Percentiles rank a stretch among this genome's conserved stretches.
phyloP scores from a whole-genome alignment of 1,284 basidiomycete genomes.

The Microbotryum lychnidis-dioicae region DNA sequence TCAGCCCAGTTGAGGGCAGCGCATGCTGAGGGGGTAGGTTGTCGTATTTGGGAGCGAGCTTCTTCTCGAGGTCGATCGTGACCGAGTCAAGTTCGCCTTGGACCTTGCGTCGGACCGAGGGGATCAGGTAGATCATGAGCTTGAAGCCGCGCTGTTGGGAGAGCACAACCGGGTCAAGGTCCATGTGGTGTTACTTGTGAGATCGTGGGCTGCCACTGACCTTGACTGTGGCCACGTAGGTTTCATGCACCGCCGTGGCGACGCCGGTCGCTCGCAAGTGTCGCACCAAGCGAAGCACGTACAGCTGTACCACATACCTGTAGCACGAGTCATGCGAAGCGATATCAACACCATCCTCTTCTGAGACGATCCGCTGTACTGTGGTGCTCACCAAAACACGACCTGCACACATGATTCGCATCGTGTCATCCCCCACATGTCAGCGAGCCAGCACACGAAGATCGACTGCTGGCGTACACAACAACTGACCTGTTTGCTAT shows the following conservation, averaged over 20 bases:
- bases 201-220: neutral
- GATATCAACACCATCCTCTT: neutral
- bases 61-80: slow-evolving; percentile 31
- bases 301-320: slow-evolving; percentile 28
- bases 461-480: neutral
- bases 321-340: neutral
- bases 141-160: slow-evolving; percentile 9
- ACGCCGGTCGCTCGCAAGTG: slow-evolving; percentile 30
- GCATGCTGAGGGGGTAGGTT: slow-evolving; percentile 55
- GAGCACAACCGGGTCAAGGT: neutral
- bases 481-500: slow-evolving; percentile 24
- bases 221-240: slow-evolving; percentile 25
- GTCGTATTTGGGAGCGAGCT: slow-evolving; percentile 56
- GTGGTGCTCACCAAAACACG: slow-evolving; percentile 17
- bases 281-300: slow-evolving; percentile 17
- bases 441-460: neutral
- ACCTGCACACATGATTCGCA: slow-evolving; percentile 6
- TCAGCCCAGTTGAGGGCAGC: slow-evolving; percentile 60
- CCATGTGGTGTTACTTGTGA: too few relatives aligned
- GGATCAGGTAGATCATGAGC: slow-evolving; percentile 55
- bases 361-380: neutral
- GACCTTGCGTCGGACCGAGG: slow-evolving; percentile 59
- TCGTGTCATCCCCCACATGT: neutral
- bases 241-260: slow-evolving; percentile 14
- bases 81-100: slow-evolving; percentile 57